A percentile compares a stretch with the other conserved stretches of the same genome.
These are phyloP conservation scores for Candida odintsovae DNA, from an alignment of 805 yeast species.

Conservation along the genomic window DNA sequence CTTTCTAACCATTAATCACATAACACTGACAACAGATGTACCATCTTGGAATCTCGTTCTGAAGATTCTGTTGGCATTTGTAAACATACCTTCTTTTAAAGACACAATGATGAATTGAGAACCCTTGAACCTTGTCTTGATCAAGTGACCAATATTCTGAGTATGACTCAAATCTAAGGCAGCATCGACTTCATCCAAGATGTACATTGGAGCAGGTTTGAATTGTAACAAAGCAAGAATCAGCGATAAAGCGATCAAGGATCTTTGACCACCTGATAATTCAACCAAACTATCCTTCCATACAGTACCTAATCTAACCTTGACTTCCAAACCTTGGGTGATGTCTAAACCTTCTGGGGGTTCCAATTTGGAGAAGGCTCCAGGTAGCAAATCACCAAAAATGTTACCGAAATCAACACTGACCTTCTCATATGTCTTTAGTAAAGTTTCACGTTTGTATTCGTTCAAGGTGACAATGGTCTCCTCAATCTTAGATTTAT, in stretches of 20 bases:
- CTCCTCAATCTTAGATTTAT: slow-evolving; percentile 82
- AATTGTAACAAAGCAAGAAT: slow-evolving; percentile 89
- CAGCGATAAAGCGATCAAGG: slow-evolving; percentile 85
- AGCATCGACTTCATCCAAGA: slow-evolving; percentile 96
- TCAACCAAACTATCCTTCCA: slow-evolving; percentile 97
- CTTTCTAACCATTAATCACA: slow-evolving; percentile 27
- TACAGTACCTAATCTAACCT: slow-evolving; percentile 81
- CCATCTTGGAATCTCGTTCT: slow-evolving; percentile 95
- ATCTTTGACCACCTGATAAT: slow-evolving; percentile 94
- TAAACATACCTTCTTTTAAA: slow-evolving; percentile 96
- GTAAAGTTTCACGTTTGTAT: slow-evolving; percentile 76
- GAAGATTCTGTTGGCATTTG: slow-evolving; percentile 92
- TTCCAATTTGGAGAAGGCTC: slow-evolving; percentile 83
- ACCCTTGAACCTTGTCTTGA: slow-evolving; percentile 90
- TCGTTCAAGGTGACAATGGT: slow-evolving; percentile 80
- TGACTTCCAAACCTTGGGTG: slow-evolving; percentile 85
- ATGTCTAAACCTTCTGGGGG: slow-evolving; percentile 78
- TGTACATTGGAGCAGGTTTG: slow-evolving; percentile 98
- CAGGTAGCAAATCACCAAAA: slow-evolving; percentile 83
- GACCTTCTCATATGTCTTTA: slow-evolving; percentile 82
- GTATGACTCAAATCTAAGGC: slow-evolving; percentile 96
- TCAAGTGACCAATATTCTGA: slow-evolving; percentile 93
- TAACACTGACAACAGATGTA: slow-evolving; percentile 80
- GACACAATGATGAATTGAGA: slow-evolving; percentile 96
- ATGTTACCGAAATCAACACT: slow-evolving; percentile 85